Conservation (phyloP, 2,329 filamentous ascomycete genomes). For the Daldinia sp. region DNA sequence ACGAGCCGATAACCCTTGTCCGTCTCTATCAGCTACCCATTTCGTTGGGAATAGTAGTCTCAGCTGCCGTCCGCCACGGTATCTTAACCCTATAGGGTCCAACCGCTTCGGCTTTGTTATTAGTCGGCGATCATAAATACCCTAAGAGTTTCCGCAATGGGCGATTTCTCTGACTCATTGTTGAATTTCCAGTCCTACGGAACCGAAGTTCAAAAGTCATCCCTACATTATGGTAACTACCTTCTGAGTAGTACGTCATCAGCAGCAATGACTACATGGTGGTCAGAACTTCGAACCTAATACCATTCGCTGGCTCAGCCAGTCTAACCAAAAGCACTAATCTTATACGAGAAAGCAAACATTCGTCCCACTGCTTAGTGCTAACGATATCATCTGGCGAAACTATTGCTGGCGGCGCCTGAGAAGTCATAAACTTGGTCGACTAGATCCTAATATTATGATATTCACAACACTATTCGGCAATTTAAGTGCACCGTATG, state of each 20-base stretch:
- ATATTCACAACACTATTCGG: background rate
- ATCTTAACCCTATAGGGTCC: background rate
- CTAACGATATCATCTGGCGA: constrained; percentile 3
- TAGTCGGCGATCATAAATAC: constrained; percentile 37
- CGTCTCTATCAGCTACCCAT: constrained; percentile 20
- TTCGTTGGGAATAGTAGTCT: constrained; percentile 18
- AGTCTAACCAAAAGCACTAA: constrained; percentile 1
- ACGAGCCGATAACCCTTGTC: constrained; percentile 12
- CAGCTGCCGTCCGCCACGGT: constrained; percentile 13
- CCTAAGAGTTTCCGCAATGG: background rate
- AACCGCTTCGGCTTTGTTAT: constrained; percentile 16
- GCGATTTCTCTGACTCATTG: constrained; percentile 14
- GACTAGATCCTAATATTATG: background rate
- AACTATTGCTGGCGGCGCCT: constrained; percentile 16
- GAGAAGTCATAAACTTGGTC: background rate
- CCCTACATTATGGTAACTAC: background rate
- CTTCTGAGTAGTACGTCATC: background rate
- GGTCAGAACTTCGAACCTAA: background rate
- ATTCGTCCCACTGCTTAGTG: constrained; percentile 10
- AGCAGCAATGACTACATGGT: constrained; percentile 1
- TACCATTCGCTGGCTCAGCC: background rate
- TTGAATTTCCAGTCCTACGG: constrained; percentile 23
- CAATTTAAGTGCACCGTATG: too few species aligned
- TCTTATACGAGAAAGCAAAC: constrained; percentile 27
- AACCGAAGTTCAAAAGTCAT: constrained; percentile 9